phyloP scores from a whole-genome alignment of 2,329 filamentous ascomycete species.

The Paradendryphiella salina region DNA sequence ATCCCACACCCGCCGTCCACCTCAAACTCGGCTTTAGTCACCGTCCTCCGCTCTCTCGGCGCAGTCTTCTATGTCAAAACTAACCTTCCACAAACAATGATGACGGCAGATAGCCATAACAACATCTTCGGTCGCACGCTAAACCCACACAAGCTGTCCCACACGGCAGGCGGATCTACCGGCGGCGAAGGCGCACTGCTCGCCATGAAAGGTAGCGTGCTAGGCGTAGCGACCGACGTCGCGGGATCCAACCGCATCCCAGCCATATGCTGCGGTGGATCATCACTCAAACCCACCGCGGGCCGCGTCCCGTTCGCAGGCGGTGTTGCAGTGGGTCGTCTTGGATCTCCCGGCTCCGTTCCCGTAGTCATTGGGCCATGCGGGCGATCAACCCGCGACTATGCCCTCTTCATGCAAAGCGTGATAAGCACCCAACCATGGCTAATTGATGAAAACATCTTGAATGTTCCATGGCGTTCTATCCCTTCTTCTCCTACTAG shows the following conservation, averaged over 20 bases:
- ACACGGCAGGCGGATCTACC: conserved; percentile 66
- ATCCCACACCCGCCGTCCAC: conserved; percentile 37
- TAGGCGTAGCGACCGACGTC: conserved; percentile 67
- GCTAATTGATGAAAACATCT: conserved; percentile 50
- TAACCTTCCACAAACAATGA: conserved; percentile 57
- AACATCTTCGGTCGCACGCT: conserved; percentile 65
- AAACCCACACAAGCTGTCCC: conserved; percentile 64
- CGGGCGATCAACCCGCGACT: conserved; percentile 49
- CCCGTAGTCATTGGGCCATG: conserved; percentile 51
- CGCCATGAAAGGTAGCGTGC: conserved; percentile 60
- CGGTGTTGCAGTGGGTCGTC: conserved; percentile 33
- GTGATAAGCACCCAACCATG: conserved; percentile 51
- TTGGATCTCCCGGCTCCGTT: conserved; percentile 40
- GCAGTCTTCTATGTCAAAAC: conserved; percentile 59
- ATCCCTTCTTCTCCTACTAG: conserved; percentile 17
- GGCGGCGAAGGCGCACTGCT: conserved; percentile 67
- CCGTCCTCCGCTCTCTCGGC: conserved; percentile 47
- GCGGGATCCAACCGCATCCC: conserved; percentile 72
- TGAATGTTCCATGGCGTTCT: conserved; percentile 54
- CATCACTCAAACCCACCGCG: conserved; percentile 58
- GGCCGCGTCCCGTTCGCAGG: conserved; percentile 54
- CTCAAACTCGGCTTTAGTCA: conserved; percentile 43
- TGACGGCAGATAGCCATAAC: conserved; percentile 59
- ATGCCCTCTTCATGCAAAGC: conserved; percentile 49
- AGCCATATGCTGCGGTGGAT: conserved; percentile 68